Evolutionary conservation across 2,329 filamentous ascomycete genomes (phyloP).

Genomic region (Colletotrichum tofieldiae): DNA sequence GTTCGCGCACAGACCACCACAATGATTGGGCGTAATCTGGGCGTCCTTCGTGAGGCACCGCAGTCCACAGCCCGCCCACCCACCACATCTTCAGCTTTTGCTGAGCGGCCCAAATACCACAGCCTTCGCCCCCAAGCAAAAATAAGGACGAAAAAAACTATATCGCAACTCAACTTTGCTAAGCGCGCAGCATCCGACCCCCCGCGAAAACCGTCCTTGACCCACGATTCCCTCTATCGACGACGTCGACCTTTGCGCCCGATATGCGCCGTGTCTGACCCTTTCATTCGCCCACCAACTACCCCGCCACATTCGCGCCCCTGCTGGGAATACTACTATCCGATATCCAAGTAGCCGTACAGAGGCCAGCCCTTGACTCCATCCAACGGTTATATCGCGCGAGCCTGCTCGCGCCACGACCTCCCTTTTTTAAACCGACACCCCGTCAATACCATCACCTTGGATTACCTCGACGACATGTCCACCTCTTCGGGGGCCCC

Average conservation of each 20-base stretch:
- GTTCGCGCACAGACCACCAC: conserved; percentile 17
- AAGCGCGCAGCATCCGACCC: conserved; percentile 13
- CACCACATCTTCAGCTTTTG: conserved; percentile 42
- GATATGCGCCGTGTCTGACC: conserved; percentile 40
- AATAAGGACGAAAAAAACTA: conserved; percentile 15
- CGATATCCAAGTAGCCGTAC: conserved; percentile 20
- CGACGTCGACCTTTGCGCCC: conserved; percentile 25
- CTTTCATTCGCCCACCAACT: conserved; percentile 27
- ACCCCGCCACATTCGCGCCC: conserved; percentile 42
- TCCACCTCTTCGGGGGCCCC: conserved; percentile 73
- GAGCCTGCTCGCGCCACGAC: conserved; percentile 21
- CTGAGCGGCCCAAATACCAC: conserved; percentile 40
- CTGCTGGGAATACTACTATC: conserved; percentile 29
- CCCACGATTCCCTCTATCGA: not conserved
- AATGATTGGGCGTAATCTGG: conserved; percentile 35
- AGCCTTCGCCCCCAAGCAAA: conserved; percentile 20
- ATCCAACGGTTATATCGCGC: conserved; percentile 27
- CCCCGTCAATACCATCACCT: conserved; percentile 45
- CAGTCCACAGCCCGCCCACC: conserved; percentile 40
- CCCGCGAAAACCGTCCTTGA: conserved; percentile 13
- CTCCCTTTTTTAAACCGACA: conserved; percentile 30
- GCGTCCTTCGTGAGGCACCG: conserved; percentile 37
- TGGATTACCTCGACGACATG: conserved; percentile 56
- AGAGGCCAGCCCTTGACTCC: conserved; percentile 14
- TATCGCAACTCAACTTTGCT: conserved; percentile 14